Evolutionary conservation across 768 basidiomycete species (phyloP), one percentile per base, ranked within the genome.

Genomic region (Russula vinacea): DNA sequence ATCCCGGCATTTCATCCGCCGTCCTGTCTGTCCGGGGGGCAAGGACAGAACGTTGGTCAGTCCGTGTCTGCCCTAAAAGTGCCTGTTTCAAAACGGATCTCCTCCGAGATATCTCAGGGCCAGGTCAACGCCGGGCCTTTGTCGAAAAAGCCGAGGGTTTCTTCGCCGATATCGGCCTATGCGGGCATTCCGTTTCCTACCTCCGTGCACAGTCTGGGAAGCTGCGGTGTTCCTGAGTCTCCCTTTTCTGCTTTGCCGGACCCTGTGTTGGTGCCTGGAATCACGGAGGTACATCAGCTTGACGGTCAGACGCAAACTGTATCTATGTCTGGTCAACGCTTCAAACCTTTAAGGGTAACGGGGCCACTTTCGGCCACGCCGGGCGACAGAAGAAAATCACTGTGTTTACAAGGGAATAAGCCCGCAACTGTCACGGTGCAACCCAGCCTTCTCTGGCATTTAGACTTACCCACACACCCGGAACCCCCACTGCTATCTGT

Each of bases 391-490:
- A 35, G 29, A 26, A 33, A 13, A 24, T 7, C 33, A 0, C 19
- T 2, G 10, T 9, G 3, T 60, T 56, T 17, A 33, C 64, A 22
- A 29, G 54, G 13, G 14, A 16, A 50, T 19, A 32, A 24, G 24
- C 22, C 37, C 3, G 16, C n/a, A 14, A 22, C n/a, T n/a, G 44
- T 24, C 17, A 37, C n/a, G 26, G 10, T 19, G 33, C 40, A 39
- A 26, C 17, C 60, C 11, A 39, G 58, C 16, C 33, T 32, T 16
- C 66, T 66, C 11, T 60, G 56, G 49, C 72, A 76, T 64, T 73
- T 81, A 1, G 79, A 82, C 58, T 75, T 81, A 35, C 71, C 76
- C 22, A 9, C 65, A 11, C 24, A 69, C 4, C 50, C 64, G 17
- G 60, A 70, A 0, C 62, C 71, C 0, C 62, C 68, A 0, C 50